These are phyloP conservation scores for Solanum lignicaule DNA, from an alignment of 257 asterid genomes.

Conservation along the genomic window DNA sequence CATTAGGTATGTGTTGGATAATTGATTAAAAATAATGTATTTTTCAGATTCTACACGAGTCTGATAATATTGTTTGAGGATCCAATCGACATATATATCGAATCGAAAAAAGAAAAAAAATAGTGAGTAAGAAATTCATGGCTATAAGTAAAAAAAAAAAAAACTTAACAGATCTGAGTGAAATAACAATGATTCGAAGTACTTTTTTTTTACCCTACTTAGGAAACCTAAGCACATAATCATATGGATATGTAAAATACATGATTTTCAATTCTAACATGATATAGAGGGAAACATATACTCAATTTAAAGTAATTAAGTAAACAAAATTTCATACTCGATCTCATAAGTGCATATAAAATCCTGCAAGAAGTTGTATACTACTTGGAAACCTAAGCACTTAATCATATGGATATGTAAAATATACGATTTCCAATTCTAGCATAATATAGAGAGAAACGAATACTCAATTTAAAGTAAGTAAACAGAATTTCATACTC, in stretches of 20 bases:
- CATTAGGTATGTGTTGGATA: not conserved
- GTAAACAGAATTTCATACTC: not conserved
- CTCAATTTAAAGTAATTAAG: not conserved
- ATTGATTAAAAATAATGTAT: not conserved
- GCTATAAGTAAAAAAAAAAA: not conserved
- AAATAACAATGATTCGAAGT: not conserved
- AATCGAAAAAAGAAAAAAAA: not conserved
- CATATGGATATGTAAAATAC: not conserved
- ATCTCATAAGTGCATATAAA: not conserved
- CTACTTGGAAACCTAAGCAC: not conserved
- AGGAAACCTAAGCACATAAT: not conserved
- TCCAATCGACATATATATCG: not conserved
- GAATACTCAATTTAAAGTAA: not conserved
- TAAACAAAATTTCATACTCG: not conserved
- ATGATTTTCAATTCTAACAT: not conserved
- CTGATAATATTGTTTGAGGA: not conserved
- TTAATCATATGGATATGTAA: not conserved
- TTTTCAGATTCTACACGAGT: not conserved
- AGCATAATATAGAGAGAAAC: not conserved
- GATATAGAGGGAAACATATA: fast-evolving
- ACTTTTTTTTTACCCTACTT: not conserved
- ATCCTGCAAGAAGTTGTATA: not conserved
- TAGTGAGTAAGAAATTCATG: not conserved
- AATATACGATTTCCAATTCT: not conserved
- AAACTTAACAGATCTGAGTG: not conserved